Evolutionary conservation across 2,329 filamentous ascomycete genomes (phyloP).

Genomic region (Xylariaceae sp.): DNA sequence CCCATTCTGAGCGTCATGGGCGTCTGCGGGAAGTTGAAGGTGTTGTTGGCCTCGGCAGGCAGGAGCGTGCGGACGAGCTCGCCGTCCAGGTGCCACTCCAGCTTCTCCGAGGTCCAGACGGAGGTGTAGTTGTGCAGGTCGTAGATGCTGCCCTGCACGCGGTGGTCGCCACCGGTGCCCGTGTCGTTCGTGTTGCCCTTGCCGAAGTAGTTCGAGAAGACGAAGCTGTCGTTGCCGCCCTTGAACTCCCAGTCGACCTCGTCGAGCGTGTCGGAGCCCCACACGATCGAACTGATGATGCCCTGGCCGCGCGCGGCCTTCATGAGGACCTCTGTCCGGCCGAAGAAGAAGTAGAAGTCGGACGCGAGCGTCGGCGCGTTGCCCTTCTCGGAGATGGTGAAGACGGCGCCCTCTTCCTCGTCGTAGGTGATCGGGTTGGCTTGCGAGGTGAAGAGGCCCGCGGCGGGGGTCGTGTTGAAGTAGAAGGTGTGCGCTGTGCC

Average conservation of each 20-base stretch:
- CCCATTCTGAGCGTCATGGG: constrained; percentile 66
- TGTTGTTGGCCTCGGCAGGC: constrained; percentile 55
- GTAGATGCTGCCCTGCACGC: constrained; percentile 48
- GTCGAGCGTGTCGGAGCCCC: constrained; percentile 78
- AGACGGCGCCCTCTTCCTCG: constrained; percentile 58
- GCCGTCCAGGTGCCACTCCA: constrained; percentile 68
- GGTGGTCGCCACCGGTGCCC: constrained; percentile 54
- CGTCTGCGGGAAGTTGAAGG: constrained; percentile 66
- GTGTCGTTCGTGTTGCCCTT: constrained; percentile 62
- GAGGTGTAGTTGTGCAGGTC: constrained; percentile 73
- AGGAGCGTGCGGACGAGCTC: constrained; percentile 58
- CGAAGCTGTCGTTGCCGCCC: constrained; percentile 58
- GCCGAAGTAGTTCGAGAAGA: constrained; percentile 73
- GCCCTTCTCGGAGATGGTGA: constrained; percentile 63
- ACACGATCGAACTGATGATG: constrained; percentile 76
- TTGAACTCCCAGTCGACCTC: constrained; percentile 86
- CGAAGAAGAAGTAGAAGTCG: constrained; percentile 82
- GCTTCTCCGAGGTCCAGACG: constrained; percentile 61
- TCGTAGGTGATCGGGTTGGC: constrained; percentile 61
- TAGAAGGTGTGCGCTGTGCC: constrained; percentile 56
- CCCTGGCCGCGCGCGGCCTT: constrained; percentile 70
- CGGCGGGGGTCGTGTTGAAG: constrained; percentile 58
- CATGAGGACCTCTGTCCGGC: constrained; percentile 70
- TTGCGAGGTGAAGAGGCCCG: constrained; percentile 62
- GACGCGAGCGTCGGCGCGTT: constrained; percentile 75